phyloP scores from a whole-genome alignment of 2,329 filamentous ascomycete species.

The Neonectria punicea region DNA sequence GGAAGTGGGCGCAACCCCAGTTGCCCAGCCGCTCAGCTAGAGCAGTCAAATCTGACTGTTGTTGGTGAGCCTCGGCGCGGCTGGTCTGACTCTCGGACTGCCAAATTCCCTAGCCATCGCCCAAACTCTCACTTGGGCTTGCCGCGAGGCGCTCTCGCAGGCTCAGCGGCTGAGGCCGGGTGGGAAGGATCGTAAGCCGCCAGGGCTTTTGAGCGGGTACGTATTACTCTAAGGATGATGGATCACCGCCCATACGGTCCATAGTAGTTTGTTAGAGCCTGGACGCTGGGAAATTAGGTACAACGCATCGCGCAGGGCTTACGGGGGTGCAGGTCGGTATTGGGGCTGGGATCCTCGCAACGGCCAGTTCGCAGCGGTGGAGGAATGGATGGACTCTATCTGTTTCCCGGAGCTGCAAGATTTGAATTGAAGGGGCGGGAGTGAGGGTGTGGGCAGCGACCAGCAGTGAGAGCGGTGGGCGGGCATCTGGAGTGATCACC shows the following conservation, averaged over 20 bases:
- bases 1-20: conserved; percentile 34
- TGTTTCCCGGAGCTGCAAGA: conserved; percentile 16
- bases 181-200: conserved; percentile 42
- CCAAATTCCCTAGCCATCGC: neutral
- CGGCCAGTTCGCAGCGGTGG: conserved; percentile 5
- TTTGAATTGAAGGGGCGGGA: conserved; percentile 21
- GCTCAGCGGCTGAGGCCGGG: conserved; percentile 37
- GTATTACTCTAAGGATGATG: conserved; percentile 13
- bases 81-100: conserved; percentile 29
- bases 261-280: conserved; percentile 21
- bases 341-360: conserved; percentile 27
- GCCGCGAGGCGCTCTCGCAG: conserved; percentile 34
- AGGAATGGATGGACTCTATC: neutral
- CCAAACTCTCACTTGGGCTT: conserved; percentile 27
- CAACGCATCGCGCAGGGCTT: conserved; percentile 23
- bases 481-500: conserved; percentile 1
- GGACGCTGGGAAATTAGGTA: conserved; percentile 29
- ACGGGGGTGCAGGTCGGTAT: conserved; percentile 16
- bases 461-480: conserved; percentile 6
- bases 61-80: conserved; percentile 17
- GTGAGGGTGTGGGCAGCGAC: conserved; percentile 19
- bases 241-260: conserved; percentile 18
- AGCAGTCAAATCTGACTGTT: conserved; percentile 39
- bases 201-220: conserved; percentile 38
- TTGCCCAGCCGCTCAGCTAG: conserved; percentile 9